These are phyloP conservation scores for Paralagenidium karlingii DNA, from an alignment of 352 stramenopile genomes.

Conservation along the genomic window DNA sequence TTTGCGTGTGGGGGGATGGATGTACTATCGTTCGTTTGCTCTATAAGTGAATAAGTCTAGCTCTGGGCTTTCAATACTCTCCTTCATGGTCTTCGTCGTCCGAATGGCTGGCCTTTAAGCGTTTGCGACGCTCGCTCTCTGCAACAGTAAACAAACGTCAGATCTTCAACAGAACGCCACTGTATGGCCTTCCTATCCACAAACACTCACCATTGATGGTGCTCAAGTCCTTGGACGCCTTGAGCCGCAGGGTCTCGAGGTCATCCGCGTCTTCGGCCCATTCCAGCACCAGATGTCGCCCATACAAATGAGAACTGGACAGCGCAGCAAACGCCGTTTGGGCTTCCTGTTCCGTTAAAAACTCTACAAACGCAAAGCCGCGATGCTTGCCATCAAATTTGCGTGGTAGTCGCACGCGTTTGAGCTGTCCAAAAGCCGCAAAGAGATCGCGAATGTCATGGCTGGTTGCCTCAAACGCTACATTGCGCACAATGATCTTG, in stretches of 20 bases:
- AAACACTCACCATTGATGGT: conserved; percentile 32
- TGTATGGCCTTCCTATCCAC: not conserved
- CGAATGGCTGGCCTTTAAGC: no score
- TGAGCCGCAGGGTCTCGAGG: conserved; percentile 73
- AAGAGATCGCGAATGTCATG: conserved; percentile 97
- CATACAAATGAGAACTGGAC: conserved; percentile 96
- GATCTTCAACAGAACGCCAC: not conserved
- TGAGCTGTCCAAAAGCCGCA: conserved; percentile 94
- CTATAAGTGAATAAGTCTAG: no score
- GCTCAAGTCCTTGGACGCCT: conserved; percentile 57
- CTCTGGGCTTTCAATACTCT: no score
- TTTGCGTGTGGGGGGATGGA: no score
- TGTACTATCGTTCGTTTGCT: no score
- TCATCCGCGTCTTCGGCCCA: conserved; percentile 88
- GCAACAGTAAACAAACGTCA: conserved; percentile 2
- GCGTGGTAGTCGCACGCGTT: conserved; percentile 96
- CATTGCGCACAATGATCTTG: conserved; percentile 98
- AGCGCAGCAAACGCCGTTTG: conserved; percentile 87
- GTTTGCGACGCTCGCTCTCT: conserved; percentile 57
- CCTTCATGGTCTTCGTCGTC: no score
- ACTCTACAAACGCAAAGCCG: conserved; percentile 98
- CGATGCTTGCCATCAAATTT: conserved; percentile 97
- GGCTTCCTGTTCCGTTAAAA: conserved; percentile 93
- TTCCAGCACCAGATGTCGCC: conserved; percentile 97
- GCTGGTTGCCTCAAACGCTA: conserved; percentile 96